Base-by-base conservation (phyloP, 148 eudicot genomes). In the Fallopia convolvulus region DNA sequence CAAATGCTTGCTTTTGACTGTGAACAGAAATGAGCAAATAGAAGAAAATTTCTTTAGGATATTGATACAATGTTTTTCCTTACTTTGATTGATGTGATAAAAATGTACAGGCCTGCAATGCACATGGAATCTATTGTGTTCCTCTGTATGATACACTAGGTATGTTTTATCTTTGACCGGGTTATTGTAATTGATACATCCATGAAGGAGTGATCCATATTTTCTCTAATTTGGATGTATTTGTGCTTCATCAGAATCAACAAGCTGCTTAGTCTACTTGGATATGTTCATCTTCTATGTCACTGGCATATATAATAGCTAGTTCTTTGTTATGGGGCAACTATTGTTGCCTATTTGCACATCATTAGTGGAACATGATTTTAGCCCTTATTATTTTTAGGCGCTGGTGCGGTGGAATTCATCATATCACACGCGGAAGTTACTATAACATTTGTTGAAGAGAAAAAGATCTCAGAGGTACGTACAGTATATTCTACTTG, bases 391-490 rank as follows among this genome's bases (percentile, higher is more conserved):
- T 52, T 75, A 3, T 77, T 74, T 21, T 10, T 78, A 95, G 99
- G 99, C 73, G 97, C 99, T 85, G 92, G 90, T 80, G 99, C 99
- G 73, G 90, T 95, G 60, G 99, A 95, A 81, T 95, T 88, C 74
- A 89, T 95, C 78, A 91, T 95, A 76, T 81, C 76, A 77, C 99
- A 95, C 79, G 97, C 99, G 0, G 99, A 95, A 85, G 83, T 95
- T 76, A 71, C 86, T 32, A 84, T 95, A 79, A 94, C 87, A 56
- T 95, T 95, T 85, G 97, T 89, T 79, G 99, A 95, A 88, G 99
- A 91, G 79, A 95, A 91, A 81, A 95, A 95, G 84, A 82, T 95
- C 74, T 77, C 98, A 17, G 99, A 95, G 99, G 99, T 95, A 83
- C 33, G 8, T 68, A 36, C 72, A 63, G 39, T 63, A 68, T 33